Evolutionary conservation across 2,329 filamentous ascomycete species (phyloP).

Genomic region (Aspergillus amoenus): DNA sequence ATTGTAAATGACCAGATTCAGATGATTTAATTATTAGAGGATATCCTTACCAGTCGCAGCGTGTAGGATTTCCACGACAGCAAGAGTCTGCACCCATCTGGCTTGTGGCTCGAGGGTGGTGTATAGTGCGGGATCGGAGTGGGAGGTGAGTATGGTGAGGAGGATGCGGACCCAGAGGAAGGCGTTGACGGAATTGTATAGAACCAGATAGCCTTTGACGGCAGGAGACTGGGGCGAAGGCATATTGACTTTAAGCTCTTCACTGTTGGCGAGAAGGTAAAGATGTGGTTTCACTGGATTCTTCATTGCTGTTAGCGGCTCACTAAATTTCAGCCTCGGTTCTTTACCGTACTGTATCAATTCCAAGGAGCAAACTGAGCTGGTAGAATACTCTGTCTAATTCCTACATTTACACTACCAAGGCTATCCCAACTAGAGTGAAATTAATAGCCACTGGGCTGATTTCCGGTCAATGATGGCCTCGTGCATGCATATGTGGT

Average conservation of each 20-base stretch:
- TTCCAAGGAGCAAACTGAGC: too few species aligned
- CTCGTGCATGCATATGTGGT: too few species aligned
- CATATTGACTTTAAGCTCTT: not conserved
- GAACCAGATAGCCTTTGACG: slow-evolving; percentile 21
- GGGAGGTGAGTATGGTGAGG: slow-evolving; percentile 12
- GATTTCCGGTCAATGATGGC: too few species aligned
- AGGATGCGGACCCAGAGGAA: slow-evolving; percentile 28
- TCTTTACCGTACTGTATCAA: not conserved
- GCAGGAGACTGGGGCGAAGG: not conserved
- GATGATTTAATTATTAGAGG: not conserved
- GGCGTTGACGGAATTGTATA: slow-evolving; percentile 25
- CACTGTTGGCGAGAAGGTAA: not conserved
- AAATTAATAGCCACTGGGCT: too few species aligned
- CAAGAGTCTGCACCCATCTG: slow-evolving; percentile 27
- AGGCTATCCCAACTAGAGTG: too few species aligned
- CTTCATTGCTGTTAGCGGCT: not conserved
- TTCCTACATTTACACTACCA: too few species aligned
- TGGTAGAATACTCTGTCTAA: too few species aligned
- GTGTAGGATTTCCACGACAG: slow-evolving; percentile 27
- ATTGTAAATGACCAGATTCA: not conserved
- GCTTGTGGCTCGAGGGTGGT: slow-evolving; percentile 24
- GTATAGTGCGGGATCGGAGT: slow-evolving; percentile 17
- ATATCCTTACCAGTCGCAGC: slow-evolving; percentile 21
- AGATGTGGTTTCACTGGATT: too few species aligned
- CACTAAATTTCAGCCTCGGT: not conserved